phyloP scores from a whole-genome alignment of 1,284 basidiomycete species.

The Ustilago xerochloae region DNA sequence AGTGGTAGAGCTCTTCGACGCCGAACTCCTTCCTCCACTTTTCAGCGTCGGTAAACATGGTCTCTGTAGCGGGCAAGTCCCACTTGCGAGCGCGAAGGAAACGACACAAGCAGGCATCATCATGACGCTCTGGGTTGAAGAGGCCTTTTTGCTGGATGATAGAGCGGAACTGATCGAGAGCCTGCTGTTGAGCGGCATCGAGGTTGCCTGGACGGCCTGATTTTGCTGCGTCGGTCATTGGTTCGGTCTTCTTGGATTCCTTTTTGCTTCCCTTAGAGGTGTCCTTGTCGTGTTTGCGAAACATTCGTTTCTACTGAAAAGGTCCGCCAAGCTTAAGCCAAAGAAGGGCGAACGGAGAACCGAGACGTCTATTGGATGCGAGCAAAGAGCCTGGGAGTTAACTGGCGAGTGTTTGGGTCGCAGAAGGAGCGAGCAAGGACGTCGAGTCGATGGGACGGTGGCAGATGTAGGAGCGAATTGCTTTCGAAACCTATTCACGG shows the following conservation, averaged over 20 bases:
- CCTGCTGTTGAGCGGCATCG: slow-evolving; percentile 59
- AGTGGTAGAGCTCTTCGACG: slow-evolving; percentile 85
- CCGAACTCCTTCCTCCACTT: slow-evolving; percentile 90
- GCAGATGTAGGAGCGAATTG: background rate
- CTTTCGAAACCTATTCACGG: background rate
- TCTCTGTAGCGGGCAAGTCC: slow-evolving; percentile 82
- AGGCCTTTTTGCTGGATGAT: slow-evolving; percentile 61
- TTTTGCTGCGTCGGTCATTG: slow-evolving; percentile 41
- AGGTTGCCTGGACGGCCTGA: slow-evolving; percentile 63
- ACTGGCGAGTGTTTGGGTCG: background rate
- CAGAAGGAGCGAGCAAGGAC: background rate
- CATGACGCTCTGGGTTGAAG: slow-evolving; percentile 63
- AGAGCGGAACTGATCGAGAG: slow-evolving; percentile 57
- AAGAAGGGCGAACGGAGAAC: background rate
- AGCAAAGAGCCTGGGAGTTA: background rate
- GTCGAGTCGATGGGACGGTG: background rate
- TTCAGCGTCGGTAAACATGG: slow-evolving; percentile 85
- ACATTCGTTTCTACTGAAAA: slow-evolving; percentile 25
- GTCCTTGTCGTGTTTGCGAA: slow-evolving; percentile 48
- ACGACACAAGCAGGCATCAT: slow-evolving; percentile 66
- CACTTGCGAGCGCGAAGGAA: slow-evolving; percentile 95
- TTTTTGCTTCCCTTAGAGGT: slow-evolving; percentile 56
- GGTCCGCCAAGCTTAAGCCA: background rate
- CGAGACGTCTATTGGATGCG: slow-evolving; percentile 1
- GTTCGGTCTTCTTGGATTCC: slow-evolving; percentile 19